Base-by-base conservation (phyloP, 2,329 filamentous ascomycete genomes). In the Trichoderma oligosporum region DNA sequence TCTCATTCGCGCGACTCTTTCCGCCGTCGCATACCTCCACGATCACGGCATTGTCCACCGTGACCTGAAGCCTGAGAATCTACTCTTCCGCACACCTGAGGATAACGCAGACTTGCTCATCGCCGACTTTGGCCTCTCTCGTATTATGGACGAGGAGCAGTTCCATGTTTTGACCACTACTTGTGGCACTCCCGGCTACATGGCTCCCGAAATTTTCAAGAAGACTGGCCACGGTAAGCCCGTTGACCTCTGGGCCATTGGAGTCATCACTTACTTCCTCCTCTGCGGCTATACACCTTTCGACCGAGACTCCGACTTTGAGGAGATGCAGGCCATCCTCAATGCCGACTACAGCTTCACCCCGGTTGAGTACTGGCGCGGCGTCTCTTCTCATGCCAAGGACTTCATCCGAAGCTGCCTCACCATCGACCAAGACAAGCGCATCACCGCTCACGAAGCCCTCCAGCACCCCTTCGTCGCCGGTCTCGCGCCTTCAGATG, bases 151-250 rank as follows among this genome's bases (percentile, higher is more conserved):
- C 69, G 94, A 97, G 74, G 91, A 97, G 74, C 90, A 96, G 70
- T 97, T 97, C 73, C 94, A 97, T 70, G 93, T 97, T 27, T 78
- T 99, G 61, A 99, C 94, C 9, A 99, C 94, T 0, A 99, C 94
- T 1, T 99, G 94, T 71, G 94, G 94, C 59, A 99, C 94, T 1
- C 94, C 94, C 3, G 94, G 94, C 47, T 99, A 99, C 75, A 99
- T 99, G 94, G 94, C 94, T 2, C 94, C 94, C 20, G 94, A 99
- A 73, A 99, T 99, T 67, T 99, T 99, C 77, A 96, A 96, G 74
- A 99, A 99, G 79, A 92, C 88, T 7, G 94, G 94, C 24, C 94
- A 99, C 71, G 94, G 94, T 62, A 99, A 97, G 74, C 92, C 94
- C 65, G 94, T 99, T 53, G 94, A 99, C 72, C 87, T 99, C 62